Evolutionary conservation across 805 yeast genomes (phyloP), one percentile per base, ranked within the genome.

Genomic region (Scheffersomyces amazonensis): DNA sequence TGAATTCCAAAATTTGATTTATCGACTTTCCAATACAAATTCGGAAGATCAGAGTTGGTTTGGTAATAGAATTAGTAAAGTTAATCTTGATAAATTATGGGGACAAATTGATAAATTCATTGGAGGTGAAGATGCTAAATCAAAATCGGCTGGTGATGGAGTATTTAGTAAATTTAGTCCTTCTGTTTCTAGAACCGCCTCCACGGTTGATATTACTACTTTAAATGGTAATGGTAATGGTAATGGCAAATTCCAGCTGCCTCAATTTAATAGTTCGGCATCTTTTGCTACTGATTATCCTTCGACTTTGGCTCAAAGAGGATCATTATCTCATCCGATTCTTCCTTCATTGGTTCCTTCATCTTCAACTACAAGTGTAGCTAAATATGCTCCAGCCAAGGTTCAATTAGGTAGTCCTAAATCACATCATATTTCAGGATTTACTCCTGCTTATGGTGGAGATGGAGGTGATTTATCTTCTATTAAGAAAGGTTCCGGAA

Each of bases 31-130:
- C 5, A 77, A 72, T 18, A 50, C 66, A 19, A 59, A 58, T 4
- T 43, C 63, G 19, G 56, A 52, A 16, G 77, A 73, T 31, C 74
- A 76, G 21, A 74, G 89, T 4, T 90, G 96, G 97, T 75, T 89
- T 46, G 83, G 87, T 16, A 47, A 57, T 16, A 68, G 54, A 38
- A 66, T 69, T 37, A 60, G 69, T 11, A 80, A 81, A 51, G 84
- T 83, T 17, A 81, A 78, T 48, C 68, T 87, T 36, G 95, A 89
- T 49, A 83, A 79, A 54, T 82, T 88, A 37, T 87, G 96, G 96
- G 91, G 93, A 9, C 90, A 84, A 31, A 60, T 87, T 32, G 96
- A 87, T 57, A 87, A 87, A 55, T 89, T 91, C 41, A 83, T 95
- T 28, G 97, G 96, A 1, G 97, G 91, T 34, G 95, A 85, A 24